phyloP scores from a whole-genome alignment of 1,284 basidiomycete species.

The Cryptococcus sp. region DNA sequence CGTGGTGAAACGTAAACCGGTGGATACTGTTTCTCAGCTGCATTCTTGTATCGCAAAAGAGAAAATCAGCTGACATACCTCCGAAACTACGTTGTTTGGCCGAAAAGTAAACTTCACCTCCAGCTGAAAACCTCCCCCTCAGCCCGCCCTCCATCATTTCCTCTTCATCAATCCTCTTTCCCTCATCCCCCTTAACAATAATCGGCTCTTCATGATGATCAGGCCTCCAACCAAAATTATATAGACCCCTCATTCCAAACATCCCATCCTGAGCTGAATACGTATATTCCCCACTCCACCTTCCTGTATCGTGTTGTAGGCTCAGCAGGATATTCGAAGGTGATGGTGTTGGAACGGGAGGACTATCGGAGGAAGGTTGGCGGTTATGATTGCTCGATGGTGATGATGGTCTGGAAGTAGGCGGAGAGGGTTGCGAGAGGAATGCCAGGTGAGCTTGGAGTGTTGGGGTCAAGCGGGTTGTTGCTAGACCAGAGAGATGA shows the following conservation, averaged over 20 bases:
- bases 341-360: constrained; percentile 31
- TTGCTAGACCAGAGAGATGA: constrained; percentile 82
- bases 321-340: constrained; percentile 77
- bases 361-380: constrained; percentile 63
- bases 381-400: constrained; percentile 40
- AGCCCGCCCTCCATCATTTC: constrained; percentile 84
- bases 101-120: constrained; percentile 91
- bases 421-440: constrained; percentile 36
- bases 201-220: constrained; percentile 16
- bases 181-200: constrained; percentile 25
- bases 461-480: constrained; percentile 60
- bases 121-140: constrained; percentile 81
- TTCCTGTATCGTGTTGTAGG: constrained; percentile 85
- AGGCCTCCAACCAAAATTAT: constrained; percentile 70
- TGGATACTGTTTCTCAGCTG: constrained; percentile 62
- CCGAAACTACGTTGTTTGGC: constrained; percentile 90
- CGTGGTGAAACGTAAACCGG: constrained; percentile 87
- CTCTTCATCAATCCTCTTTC: constrained; percentile 72
- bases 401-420: constrained; percentile 23
- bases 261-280: constrained; percentile 92
- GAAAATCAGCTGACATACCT: constrained; percentile 53
- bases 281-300: constrained; percentile 90
- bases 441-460: constrained; percentile 48
- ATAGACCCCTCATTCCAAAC: constrained; percentile 83
- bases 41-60: background rate